Evolutionary conservation across 83 land plant genomes (phyloP).

Genomic region (Thuja plicata): DNA sequence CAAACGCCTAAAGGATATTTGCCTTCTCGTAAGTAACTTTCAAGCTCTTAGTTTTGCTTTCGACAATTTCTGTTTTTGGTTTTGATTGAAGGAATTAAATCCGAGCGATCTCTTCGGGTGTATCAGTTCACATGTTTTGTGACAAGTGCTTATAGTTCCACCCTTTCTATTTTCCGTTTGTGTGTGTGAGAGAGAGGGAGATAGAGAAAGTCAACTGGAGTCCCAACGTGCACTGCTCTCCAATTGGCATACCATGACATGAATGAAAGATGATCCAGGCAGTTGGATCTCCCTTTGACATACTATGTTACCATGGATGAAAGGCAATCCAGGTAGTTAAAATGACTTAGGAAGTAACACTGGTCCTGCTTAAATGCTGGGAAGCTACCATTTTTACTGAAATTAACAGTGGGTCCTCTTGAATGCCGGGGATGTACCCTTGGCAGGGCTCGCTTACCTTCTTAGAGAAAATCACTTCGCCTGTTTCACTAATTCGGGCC

Average conservation of each 20-base stretch:
- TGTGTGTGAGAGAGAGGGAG: too few species aligned
- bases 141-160: too few species aligned
- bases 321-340: too few species aligned
- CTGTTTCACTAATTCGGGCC: background rate
- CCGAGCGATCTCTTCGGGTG: too few species aligned
- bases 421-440: background rate
- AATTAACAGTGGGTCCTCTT: background rate
- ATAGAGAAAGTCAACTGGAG: too few species aligned
- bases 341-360: background rate
- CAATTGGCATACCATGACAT: background rate
- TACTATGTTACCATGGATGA: background rate
- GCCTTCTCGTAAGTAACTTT: constrained; percentile 57
- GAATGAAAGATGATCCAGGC: background rate
- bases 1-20: constrained; percentile 41
- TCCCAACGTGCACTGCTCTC: background rate
- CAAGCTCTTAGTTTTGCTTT: background rate
- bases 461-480: background rate
- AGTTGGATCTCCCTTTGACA: background rate
- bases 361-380: background rate
- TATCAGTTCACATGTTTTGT: too few species aligned
- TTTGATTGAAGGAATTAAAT: too few species aligned
- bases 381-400: background rate
- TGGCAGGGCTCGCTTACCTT: background rate
- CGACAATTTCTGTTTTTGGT: background rate
- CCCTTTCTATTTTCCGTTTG: too few species aligned